Evolutionary conservation across 192 early-diverging fungal genomes (phyloP).

Genomic region (Coemansia sp.): DNA sequence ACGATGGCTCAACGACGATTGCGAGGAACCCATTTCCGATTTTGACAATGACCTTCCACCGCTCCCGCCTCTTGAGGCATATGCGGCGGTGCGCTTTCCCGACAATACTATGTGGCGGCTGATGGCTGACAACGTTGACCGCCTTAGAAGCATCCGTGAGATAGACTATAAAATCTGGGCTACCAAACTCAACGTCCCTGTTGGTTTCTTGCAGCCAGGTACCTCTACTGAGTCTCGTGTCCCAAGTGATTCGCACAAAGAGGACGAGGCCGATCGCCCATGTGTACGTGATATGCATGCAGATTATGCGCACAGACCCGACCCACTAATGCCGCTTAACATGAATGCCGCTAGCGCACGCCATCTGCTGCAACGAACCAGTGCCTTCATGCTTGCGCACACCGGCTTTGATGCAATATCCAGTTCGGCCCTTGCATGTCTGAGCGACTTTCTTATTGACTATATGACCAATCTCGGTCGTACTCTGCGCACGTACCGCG

Average conservation of each 20-base stretch:
- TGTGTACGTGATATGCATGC: conserved; percentile 18
- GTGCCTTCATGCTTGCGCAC: conserved; percentile 74
- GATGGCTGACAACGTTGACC: conserved; percentile 58
- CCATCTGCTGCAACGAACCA: conserved; percentile 61
- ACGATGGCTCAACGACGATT: conserved; percentile 52
- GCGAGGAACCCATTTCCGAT: conserved; percentile 29
- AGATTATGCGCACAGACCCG: conserved; percentile 30
- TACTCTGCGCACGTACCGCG: conserved; percentile 73
- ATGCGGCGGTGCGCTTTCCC: conserved; percentile 40
- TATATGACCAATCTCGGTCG: conserved; percentile 83
- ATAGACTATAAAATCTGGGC: conserved; percentile 63
- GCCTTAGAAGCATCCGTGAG: conserved; percentile 57
- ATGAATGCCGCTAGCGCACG: conserved; percentile 61
- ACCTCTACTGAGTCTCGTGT: not conserved
- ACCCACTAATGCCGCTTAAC: conserved; percentile 54
- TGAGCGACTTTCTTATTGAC: conserved; percentile 78
- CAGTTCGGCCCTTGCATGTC: conserved; percentile 61
- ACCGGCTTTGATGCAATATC: conserved; percentile 86
- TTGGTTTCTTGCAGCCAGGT: conserved; percentile 19
- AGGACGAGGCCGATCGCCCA: conserved; percentile 43
- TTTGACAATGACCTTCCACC: not conserved
- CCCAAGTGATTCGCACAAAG: not conserved
- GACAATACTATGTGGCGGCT: conserved; percentile 48
- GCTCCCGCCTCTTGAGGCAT: conserved; percentile 39
- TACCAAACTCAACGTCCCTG: conserved; percentile 50